A percentile compares a stretch with the other conserved stretches of the same genome.
Conservation (phyloP, 148 eudicot species). For the Spergularia marina region DNA sequence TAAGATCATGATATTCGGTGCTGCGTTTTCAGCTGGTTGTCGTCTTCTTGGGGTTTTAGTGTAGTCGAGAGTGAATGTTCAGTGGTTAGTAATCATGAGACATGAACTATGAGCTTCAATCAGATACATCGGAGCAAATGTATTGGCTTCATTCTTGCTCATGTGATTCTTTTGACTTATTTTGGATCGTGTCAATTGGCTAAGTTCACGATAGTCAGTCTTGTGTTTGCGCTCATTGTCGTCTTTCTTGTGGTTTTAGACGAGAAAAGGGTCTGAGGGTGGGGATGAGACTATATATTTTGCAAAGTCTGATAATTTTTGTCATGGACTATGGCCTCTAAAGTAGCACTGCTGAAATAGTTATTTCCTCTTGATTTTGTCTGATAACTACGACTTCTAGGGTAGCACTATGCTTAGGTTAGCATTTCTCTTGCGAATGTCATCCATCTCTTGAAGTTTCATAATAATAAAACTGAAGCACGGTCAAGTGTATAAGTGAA, state of each 20-base stretch:
- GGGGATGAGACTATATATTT: background rate
- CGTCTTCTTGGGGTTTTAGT: background rate
- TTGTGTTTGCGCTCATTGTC: too few relatives aligned
- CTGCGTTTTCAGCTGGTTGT: background rate
- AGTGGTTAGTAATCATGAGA: too few relatives aligned
- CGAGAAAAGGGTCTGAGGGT: background rate
- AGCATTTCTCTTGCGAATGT: background rate
- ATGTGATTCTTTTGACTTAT: too few relatives aligned
- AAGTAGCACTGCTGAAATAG: background rate
- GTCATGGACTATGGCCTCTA: background rate
- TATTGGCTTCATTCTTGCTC: too few relatives aligned
- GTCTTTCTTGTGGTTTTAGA: too few relatives aligned
- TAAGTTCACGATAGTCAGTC: too few relatives aligned
- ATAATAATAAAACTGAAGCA: background rate
- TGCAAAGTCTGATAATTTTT: too few relatives aligned
- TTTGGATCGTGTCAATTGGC: too few relatives aligned
- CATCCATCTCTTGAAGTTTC: constrained; percentile 1
- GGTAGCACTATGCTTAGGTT: background rate
- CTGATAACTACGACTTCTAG: background rate
- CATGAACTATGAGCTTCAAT: too few relatives aligned
- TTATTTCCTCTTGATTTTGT: background rate
- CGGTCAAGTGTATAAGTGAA: background rate
- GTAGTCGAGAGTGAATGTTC: too few relatives aligned
- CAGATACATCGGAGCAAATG: too few relatives aligned
- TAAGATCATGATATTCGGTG: background rate